Evolutionary conservation across 192 early-diverging fungal genomes (phyloP).

Genomic region (Mycoemilia scoparia): DNA sequence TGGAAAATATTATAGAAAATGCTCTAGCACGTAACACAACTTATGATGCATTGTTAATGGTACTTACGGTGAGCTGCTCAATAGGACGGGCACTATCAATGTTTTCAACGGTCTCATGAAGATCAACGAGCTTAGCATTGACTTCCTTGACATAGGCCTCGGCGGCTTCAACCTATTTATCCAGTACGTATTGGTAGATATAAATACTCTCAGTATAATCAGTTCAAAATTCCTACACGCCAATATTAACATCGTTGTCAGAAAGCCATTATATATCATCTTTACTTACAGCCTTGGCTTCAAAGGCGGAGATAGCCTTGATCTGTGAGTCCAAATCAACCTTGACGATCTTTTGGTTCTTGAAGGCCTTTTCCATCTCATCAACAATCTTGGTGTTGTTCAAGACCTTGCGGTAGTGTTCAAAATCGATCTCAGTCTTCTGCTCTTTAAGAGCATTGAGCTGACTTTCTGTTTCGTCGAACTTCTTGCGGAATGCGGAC

Average conservation of each 20-base stretch:
- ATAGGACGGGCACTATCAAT: conserved; percentile 88
- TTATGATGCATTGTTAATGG: too few species aligned
- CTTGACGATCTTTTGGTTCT: conserved; percentile 56
- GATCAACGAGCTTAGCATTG: conserved; percentile 66
- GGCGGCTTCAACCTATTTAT: conserved; percentile 42
- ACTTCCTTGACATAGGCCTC: conserved; percentile 71
- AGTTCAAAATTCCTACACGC: too few species aligned
- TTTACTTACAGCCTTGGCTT: conserved; percentile 53
- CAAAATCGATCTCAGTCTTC: conserved; percentile 69
- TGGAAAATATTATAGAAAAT: conserved; percentile 2
- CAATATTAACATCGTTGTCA: not conserved
- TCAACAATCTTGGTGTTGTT: conserved; percentile 84
- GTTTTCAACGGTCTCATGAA: conserved; percentile 75
- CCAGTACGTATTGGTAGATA: conserved; percentile 35
- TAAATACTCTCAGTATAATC: not conserved
- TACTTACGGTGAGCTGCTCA: conserved; percentile 79
- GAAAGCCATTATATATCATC: conserved; percentile 2
- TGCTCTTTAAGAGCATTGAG: conserved; percentile 70
- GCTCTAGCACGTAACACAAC: not conserved
- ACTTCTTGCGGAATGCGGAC: conserved; percentile 83
- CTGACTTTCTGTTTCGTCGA: conserved; percentile 72
- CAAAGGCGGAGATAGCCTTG: conserved; percentile 54
- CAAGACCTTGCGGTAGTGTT: conserved; percentile 64
- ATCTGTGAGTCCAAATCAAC: conserved; percentile 77
- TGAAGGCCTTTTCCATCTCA: conserved; percentile 73